A percentile compares a stretch with the other conserved stretches of the same genome.
These are phyloP conservation scores for Carnegiea gigantea DNA, from an alignment of 179 eudicot genomes.

Conservation along the genomic window DNA sequence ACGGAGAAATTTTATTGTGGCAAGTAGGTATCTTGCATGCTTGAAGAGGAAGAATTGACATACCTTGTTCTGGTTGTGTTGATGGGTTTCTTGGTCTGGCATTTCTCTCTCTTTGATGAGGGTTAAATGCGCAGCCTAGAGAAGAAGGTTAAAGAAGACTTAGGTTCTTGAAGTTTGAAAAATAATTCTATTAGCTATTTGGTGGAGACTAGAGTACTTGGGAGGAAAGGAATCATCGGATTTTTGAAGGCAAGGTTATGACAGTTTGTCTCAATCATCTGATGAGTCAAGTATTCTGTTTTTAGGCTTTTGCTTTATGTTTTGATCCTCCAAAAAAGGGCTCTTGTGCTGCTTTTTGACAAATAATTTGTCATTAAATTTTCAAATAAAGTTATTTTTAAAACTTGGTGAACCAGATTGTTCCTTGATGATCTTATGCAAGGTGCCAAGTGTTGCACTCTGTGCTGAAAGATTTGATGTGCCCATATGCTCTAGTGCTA, in stretches of 20 bases:
- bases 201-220: background rate
- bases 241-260: background rate
- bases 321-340: background rate
- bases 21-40: background rate
- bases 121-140: background rate
- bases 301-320: background rate
- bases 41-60: background rate
- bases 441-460: background rate
- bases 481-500: background rate
- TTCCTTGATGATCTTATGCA: background rate
- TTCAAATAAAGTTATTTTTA: background rate
- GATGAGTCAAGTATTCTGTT: background rate
- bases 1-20: background rate
- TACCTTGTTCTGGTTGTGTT: too few species aligned
- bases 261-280: background rate
- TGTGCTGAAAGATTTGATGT: background rate
- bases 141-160: background rate
- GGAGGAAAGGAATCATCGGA: background rate
- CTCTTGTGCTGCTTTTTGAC: background rate
- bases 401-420: background rate
- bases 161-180: background rate
- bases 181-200: background rate
- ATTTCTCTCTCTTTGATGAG: background rate
- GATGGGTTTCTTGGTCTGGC: background rate
- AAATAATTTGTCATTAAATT: background rate